Percentiles rank a stretch among this genome's conserved stretches.
Evolutionary conservation across 306 rosid genomes (phyloP).

Genomic region (Prinsepia uniflora): DNA sequence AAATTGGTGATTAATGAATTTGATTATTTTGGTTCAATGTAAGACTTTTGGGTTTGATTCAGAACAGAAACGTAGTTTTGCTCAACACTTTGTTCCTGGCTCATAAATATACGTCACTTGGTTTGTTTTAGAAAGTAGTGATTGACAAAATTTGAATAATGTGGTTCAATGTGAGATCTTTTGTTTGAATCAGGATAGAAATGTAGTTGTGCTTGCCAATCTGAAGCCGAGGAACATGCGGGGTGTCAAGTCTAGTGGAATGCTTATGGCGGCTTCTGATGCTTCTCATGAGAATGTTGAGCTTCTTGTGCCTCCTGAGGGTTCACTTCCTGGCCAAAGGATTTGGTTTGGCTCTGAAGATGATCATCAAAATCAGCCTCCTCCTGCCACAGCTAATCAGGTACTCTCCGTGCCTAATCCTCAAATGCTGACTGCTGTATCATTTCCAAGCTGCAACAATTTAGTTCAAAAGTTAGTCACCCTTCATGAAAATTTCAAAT

Average conservation of each 20-base stretch:
- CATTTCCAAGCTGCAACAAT: conserved; percentile 25
- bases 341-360: conserved; percentile 83
- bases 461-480: conserved; percentile 28
- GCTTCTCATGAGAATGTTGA: conserved; percentile 73
- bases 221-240: conserved; percentile 95
- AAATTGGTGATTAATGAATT: background rate
- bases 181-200: conserved; percentile 46
- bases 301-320: conserved; percentile 82
- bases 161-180: background rate
- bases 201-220: conserved; percentile 77
- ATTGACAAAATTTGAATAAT: background rate
- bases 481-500: conserved; percentile 49
- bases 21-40: background rate
- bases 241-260: conserved; percentile 83
- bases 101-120: too few species aligned
- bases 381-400: conserved; percentile 79
- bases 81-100: conserved; percentile 15
- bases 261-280: conserved; percentile 99
- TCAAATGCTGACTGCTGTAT: conserved; percentile 36
- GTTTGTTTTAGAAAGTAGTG: background rate
- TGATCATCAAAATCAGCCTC: conserved; percentile 58
- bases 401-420: conserved; percentile 21
- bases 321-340: conserved; percentile 76
- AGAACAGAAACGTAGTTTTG: conserved; percentile 72
- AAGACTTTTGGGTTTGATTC: conserved; percentile 5